Evolutionary conservation across 352 stramenopile species (phyloP).

Genomic region (Pilasporangium apinafurcum): DNA sequence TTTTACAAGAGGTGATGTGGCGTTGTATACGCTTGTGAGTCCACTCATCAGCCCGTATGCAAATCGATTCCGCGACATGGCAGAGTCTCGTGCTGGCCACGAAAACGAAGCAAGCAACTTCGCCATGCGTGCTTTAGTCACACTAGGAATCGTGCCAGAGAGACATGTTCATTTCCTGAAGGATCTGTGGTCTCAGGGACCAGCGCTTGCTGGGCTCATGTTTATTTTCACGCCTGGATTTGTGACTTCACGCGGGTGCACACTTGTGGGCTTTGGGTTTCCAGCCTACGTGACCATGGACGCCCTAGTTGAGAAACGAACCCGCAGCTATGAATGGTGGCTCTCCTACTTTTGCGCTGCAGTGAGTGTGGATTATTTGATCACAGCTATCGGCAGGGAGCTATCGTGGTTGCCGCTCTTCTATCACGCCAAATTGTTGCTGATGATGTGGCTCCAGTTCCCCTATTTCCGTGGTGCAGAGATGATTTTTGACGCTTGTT

Average conservation of each 20-base stretch:
- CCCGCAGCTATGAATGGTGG: slow-evolving; percentile 84
- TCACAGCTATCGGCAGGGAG: slow-evolving; percentile 40
- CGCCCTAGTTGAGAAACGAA: slow-evolving; percentile 65
- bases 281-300: slow-evolving; percentile 78
- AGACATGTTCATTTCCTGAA: slow-evolving; percentile 61
- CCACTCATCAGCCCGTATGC: slow-evolving; percentile 70
- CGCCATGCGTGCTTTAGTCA: slow-evolving; percentile 58
- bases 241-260: slow-evolving; percentile 66
- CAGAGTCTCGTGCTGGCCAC: slow-evolving; percentile 8
- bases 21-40: slow-evolving; percentile 62
- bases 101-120: slow-evolving; percentile 51
- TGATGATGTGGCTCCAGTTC: slow-evolving; percentile 88
- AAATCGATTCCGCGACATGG: slow-evolving; percentile 46
- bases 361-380: slow-evolving; percentile 59
- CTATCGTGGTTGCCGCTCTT: slow-evolving; percentile 82
- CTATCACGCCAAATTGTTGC: slow-evolving; percentile 78
- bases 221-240: slow-evolving; percentile 86
- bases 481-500: slow-evolving; percentile 70
- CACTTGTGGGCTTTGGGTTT: slow-evolving; percentile 75
- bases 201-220: slow-evolving; percentile 64
- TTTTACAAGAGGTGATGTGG: slow-evolving; percentile 60
- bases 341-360: slow-evolving; percentile 79
- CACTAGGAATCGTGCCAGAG: slow-evolving; percentile 58
- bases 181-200: slow-evolving; percentile 75
- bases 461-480: slow-evolving; percentile 86